These are phyloP conservation scores for Irpex sp. DNA, from an alignment of 1,284 basidiomycete genomes.

Conservation along the genomic window DNA sequence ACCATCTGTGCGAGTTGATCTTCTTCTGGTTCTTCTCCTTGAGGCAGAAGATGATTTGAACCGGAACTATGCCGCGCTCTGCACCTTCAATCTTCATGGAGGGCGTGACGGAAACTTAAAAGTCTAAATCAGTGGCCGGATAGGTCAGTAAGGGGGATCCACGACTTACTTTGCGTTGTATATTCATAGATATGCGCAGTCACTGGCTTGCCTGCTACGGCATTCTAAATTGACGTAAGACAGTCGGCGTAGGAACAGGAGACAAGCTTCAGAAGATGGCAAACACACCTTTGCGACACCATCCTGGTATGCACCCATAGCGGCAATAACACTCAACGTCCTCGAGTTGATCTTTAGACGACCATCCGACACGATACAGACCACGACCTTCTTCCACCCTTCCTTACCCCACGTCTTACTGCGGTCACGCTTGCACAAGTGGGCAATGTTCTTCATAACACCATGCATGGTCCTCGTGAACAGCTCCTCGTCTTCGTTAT, in stretches of 20 bases:
- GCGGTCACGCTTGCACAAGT: slow-evolving; percentile 77
- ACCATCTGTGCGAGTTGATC: slow-evolving; percentile 94
- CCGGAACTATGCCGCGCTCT: slow-evolving; percentile 79
- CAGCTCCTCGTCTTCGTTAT: slow-evolving; percentile 73
- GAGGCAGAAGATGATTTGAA: slow-evolving; percentile 92
- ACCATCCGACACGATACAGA: slow-evolving; percentile 70
- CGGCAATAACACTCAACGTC: slow-evolving; percentile 82
- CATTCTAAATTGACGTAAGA: slow-evolving; percentile 43
- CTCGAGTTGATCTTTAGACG: slow-evolving; percentile 83
- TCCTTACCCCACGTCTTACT: slow-evolving; percentile 95
- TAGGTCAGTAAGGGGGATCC: not conserved
- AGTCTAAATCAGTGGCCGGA: slow-evolving; percentile 10
- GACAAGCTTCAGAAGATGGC: not conserved
- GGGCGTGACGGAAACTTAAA: slow-evolving; percentile 75
- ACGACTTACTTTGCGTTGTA: slow-evolving; percentile 75
- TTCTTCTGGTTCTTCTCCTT: slow-evolving; percentile 94
- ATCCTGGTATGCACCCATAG: slow-evolving; percentile 82
- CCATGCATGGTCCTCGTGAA: slow-evolving; percentile 91
- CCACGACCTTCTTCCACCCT: slow-evolving; percentile 91
- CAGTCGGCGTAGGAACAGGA: not conserved
- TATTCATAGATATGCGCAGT: slow-evolving; percentile 95
- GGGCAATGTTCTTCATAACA: slow-evolving; percentile 85
- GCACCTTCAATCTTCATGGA: slow-evolving; percentile 80
- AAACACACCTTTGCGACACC: slow-evolving; percentile 79
- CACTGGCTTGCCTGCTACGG: slow-evolving; percentile 83